A percentile compares a stretch with the other conserved stretches of the same genome.
phyloP scores from a whole-genome alignment of 768 basidiomycete genomes.

The Calvatia gigantea region DNA sequence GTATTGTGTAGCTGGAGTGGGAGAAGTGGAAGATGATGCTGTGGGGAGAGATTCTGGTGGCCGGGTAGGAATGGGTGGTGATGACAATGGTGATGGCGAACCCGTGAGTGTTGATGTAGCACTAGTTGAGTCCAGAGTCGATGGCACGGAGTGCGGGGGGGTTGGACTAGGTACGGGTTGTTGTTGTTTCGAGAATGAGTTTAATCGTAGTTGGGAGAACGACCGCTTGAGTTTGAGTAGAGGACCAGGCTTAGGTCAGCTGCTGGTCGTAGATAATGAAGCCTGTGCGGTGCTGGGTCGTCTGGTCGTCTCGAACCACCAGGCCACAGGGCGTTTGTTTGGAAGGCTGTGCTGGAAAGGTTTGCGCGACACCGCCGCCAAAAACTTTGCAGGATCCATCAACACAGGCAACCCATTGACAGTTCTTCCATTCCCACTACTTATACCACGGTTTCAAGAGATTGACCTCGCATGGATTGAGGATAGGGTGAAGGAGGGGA shows the following conservation, averaged over 20 bases:
- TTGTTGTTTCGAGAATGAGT: slow-evolving; percentile 1
- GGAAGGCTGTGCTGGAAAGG: slow-evolving; percentile 9
- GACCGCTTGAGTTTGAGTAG: slow-evolving; percentile 13
- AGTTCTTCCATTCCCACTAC: neutral
- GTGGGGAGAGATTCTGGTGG: neutral
- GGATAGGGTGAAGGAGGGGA: slow-evolving; percentile 1
- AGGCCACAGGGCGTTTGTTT: neutral
- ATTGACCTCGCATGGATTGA: neutral
- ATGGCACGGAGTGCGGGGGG: neutral
- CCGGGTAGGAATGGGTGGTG: neutral
- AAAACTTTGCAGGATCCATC: neutral
- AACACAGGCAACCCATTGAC: neutral
- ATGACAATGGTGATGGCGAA: neutral
- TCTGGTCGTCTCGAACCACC: neutral
- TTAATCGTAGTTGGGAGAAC: slow-evolving; percentile 5
- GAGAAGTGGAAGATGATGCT: neutral
- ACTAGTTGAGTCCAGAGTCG: neutral
- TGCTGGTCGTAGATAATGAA: neutral
- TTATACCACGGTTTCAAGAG: neutral
- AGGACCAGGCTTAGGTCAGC: neutral
- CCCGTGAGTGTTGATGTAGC: neutral
- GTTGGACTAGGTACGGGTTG: neutral
- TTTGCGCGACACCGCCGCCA: neutral
- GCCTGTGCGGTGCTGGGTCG: slow-evolving; percentile 4
- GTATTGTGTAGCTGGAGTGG: neutral